A percentile compares a stretch with the other conserved stretches of the same genome.
Conservation (phyloP, 495 filamentous ascomycete species). For the Talaromyces thailandensis region DNA sequence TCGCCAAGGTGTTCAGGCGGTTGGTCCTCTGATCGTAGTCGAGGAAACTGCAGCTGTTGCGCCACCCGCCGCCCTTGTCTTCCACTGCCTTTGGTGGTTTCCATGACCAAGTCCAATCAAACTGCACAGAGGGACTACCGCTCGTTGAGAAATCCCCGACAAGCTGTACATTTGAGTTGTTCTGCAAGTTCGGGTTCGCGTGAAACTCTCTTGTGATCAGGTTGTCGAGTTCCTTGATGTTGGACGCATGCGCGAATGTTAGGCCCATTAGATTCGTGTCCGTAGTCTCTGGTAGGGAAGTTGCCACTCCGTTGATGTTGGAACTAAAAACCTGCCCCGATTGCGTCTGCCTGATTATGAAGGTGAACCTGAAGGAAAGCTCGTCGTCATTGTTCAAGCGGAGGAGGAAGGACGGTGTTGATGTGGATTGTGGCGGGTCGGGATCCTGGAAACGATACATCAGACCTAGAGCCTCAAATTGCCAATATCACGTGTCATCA, state of each 20-base stretch:
- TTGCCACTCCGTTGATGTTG: conserved; percentile 40
- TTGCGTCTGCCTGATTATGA: conserved; percentile 66
- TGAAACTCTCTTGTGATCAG: conserved; percentile 92
- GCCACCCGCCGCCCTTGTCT: conserved; percentile 87
- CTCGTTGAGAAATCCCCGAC: conserved; percentile 81
- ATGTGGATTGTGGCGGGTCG: conserved; percentile 47
- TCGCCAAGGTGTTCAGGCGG: conserved; percentile 75
- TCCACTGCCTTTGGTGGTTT: conserved; percentile 75
- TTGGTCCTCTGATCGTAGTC: conserved; percentile 95
- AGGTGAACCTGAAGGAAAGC: conserved; percentile 83
- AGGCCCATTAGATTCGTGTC: conserved; percentile 82
- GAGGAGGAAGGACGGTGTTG: conserved; percentile 66
- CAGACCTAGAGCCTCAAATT: neutral
- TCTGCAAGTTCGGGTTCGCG: conserved; percentile 93
- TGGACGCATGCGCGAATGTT: conserved; percentile 86
- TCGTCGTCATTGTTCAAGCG: conserved; percentile 88
- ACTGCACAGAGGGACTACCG: conserved; percentile 73
- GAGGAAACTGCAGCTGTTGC: conserved; percentile 89
- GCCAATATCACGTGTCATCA: conserved; percentile 4
- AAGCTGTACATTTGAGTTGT: conserved; percentile 89
- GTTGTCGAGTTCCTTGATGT: conserved; percentile 78
- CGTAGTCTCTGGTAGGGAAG: conserved; percentile 34
- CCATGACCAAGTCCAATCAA: conserved; percentile 97
- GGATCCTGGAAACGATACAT: conserved; percentile 53
- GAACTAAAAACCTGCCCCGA: conserved; percentile 31